phyloP scores from a whole-genome alignment of 1,139 yeast species.

The Petasospora fabianii region DNA sequence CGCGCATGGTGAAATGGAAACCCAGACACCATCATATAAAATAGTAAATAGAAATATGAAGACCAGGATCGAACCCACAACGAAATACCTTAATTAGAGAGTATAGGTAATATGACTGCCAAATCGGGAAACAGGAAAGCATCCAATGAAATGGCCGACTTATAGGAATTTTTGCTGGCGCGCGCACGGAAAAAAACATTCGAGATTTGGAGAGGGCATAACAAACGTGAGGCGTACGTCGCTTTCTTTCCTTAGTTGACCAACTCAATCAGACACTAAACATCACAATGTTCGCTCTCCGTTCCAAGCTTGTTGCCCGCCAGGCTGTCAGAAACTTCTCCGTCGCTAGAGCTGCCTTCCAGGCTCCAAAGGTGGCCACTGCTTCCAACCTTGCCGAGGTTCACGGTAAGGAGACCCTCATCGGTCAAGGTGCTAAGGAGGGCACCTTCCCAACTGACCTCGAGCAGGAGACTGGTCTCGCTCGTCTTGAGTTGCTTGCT shows the following conservation, averaged over 20 bases:
- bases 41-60: background rate
- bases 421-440: slow-evolving; percentile 83
- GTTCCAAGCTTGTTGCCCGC: slow-evolving; percentile 25
- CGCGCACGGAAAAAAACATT: slow-evolving; percentile 11
- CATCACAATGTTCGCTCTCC: slow-evolving; percentile 27
- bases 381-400: slow-evolving; percentile 75
- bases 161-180: slow-evolving; percentile 2
- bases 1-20: background rate
- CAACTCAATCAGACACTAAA: background rate
- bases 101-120: slow-evolving; percentile 7
- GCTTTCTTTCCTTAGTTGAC: background rate
- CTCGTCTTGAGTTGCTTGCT: slow-evolving; percentile 92
- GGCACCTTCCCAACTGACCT: slow-evolving; percentile 89
- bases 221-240: background rate
- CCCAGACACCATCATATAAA: slow-evolving; percentile 1
- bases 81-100: too few relatives aligned
- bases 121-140: slow-evolving; percentile 15
- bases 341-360: slow-evolving; percentile 34
- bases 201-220: slow-evolving; percentile 9
- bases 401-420: slow-evolving; percentile 72
- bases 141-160: slow-evolving; percentile 23
- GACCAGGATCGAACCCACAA: slow-evolving; percentile 9
- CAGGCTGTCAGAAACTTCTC: slow-evolving; percentile 38
- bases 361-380: slow-evolving; percentile 38
- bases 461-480: slow-evolving; percentile 98